phyloP scores from a whole-genome alignment of 179 eudicot genomes.

The Camellia oleifera region DNA sequence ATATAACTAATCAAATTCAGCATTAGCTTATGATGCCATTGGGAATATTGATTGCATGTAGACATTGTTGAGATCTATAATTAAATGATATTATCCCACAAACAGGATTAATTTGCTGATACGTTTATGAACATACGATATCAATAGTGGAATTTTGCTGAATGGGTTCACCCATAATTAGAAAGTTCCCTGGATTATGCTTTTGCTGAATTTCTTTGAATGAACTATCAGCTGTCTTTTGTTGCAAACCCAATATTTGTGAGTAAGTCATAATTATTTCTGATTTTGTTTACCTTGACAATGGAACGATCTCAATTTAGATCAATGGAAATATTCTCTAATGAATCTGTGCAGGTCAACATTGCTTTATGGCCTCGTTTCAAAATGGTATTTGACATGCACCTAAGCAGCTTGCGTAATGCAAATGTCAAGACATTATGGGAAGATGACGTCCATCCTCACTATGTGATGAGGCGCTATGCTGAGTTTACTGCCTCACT shows the following conservation, averaged over 20 bases:
- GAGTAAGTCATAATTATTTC: background rate
- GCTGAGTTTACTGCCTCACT: slow-evolving; percentile 98
- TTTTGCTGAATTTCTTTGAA: background rate
- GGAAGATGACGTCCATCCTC: slow-evolving; percentile 99
- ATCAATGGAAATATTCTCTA: slow-evolving; percentile 14
- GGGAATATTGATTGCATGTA: background rate
- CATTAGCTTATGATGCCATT: background rate
- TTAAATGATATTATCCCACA: background rate
- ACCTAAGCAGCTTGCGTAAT: slow-evolving; percentile 81
- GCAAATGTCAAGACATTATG: slow-evolving; percentile 84
- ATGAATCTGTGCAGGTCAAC: slow-evolving; percentile 65
- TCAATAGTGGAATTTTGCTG: background rate
- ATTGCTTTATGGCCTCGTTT: slow-evolving; percentile 97
- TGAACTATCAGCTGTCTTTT: background rate
- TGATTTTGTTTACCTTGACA: background rate
- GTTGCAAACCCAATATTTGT: background rate
- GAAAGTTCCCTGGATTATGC: background rate
- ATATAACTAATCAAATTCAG: background rate
- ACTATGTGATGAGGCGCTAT: slow-evolving; percentile 96
- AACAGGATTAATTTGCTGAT: background rate
- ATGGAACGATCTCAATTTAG: background rate
- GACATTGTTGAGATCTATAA: background rate
- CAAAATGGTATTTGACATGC: slow-evolving; percentile 99
- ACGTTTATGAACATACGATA: background rate
- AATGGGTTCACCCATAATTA: background rate